Base-by-base conservation (phyloP, 345 rosid genomes). In the Dipteronia sinensis region DNA sequence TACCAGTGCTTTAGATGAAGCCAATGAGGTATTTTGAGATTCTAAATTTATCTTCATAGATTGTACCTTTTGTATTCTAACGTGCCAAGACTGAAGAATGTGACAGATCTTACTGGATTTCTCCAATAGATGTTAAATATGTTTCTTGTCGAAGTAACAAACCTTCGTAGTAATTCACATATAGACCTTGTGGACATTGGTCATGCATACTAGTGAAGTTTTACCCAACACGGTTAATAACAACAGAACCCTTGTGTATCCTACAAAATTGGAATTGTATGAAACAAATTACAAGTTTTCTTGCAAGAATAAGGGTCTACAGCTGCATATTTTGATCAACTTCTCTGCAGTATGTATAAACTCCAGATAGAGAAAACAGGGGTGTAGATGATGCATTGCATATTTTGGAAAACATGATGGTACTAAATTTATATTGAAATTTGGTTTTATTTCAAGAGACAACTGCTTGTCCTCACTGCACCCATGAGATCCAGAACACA, bases 1-100 rank as follows among this genome's bases (percentile, higher is more conserved):
- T 47, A 93, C 99, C 0, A 95, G 98, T 83, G 99, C 99, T 61
- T 83, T 95, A 70, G 99, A 95, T 84, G 97, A 93, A 84, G 88
- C 84, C 65, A 95, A 93, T 75, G 99, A 93, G 98, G 99, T 90
- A 89, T 25, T 76, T 69, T 31, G 34, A 20, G 82, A 40, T 78
- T 25, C 38, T 69, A 73, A 61, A 62, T 61, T 9, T 16, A 15
- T 59, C 55, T 61, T 73, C 15, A 15, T 8, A 23, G 4, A 7
- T 34, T 20, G 5, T 16, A 53, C 27, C 11, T 72, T 55, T n/a
- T 58, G 27, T 72, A 31, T 49, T 71, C 73, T 16, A 19, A 7
- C 6, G 56, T 23, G 15, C 49, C 20, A 19, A 23, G 69, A 4
- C 44, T 25, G 76, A 27, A 42, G 16, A 17, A 34, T 55, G 9